Conservation (phyloP, 371 early-diverging fungal species). For the Dichotomocladium elegans region DNA sequence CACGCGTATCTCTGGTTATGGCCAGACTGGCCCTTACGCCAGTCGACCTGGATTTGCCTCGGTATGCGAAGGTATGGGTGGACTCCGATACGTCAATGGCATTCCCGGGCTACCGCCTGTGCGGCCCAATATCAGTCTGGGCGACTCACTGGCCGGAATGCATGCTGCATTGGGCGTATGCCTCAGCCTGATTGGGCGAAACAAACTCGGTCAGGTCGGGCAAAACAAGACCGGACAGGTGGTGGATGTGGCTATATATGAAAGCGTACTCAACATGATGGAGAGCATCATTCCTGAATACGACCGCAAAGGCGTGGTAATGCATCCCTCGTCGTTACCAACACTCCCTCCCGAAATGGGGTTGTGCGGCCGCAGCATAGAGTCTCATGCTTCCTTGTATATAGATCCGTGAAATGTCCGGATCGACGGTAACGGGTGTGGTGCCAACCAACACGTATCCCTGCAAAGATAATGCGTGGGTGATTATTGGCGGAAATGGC, state of each 20-base stretch:
- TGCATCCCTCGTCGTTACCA: neutral
- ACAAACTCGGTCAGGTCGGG: slow-evolving; percentile 17
- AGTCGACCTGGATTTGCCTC: slow-evolving; percentile 52
- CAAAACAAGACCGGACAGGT: slow-evolving; percentile 48
- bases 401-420: slow-evolving; percentile 51
- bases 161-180: slow-evolving; percentile 50
- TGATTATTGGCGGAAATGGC: slow-evolving; percentile 59
- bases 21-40: slow-evolving; percentile 56
- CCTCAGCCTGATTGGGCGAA: slow-evolving; percentile 36
- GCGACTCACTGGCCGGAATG: slow-evolving; percentile 55
- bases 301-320: slow-evolving; percentile 32
- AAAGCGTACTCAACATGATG: slow-evolving; percentile 55
- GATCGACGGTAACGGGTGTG: slow-evolving; percentile 55
- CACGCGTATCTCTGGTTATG: slow-evolving; percentile 54
- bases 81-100: slow-evolving; percentile 51
- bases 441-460: slow-evolving; percentile 56
- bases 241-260: slow-evolving; percentile 57
- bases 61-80: slow-evolving; percentile 58
- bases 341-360: too few relatives aligned
- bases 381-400: neutral
- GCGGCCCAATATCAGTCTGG: slow-evolving; percentile 52
- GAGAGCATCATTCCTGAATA: slow-evolving; percentile 53
- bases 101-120: slow-evolving; percentile 47
- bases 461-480: slow-evolving; percentile 47
- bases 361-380: too few relatives aligned